phyloP scores from a whole-genome alignment of 805 yeast species.

The Lachancea quebecensis region DNA sequence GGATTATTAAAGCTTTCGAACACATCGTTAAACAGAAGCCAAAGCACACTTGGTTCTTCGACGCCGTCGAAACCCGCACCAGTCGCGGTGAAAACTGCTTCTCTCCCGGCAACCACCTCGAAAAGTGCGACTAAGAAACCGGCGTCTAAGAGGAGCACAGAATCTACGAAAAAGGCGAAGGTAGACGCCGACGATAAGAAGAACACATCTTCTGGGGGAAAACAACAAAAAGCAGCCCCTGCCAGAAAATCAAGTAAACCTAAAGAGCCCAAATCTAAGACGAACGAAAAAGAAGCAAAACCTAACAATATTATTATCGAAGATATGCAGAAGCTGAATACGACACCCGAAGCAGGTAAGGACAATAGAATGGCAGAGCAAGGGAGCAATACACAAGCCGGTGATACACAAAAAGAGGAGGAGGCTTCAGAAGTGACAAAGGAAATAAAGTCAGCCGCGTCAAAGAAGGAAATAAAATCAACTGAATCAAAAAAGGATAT shows the following conservation, averaged over 20 bases:
- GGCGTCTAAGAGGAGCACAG: neutral
- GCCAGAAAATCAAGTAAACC: neutral
- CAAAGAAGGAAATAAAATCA: neutral
- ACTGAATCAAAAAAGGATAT: neutral
- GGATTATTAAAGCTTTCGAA: neutral
- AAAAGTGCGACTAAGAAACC: neutral
- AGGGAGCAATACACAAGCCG: neutral
- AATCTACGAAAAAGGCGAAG: neutral
- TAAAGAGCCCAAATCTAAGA: neutral
- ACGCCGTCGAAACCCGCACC: neutral
- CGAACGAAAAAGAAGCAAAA: neutral
- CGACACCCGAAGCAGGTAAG: neutral
- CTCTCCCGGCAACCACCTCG: neutral
- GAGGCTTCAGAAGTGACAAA: neutral
- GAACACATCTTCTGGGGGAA: neutral
- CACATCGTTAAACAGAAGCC: conserved; percentile 4
- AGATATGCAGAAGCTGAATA: conserved; percentile 1
- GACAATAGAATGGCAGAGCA: neutral
- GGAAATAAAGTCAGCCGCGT: neutral
- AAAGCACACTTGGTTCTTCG: conserved; percentile 5
- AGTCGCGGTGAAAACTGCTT: neutral
- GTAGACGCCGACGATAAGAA: neutral
- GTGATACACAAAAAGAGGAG: neutral
- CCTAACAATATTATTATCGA: conserved; percentile 2
- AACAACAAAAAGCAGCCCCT: neutral